Percentiles rank a stretch among this genome's conserved stretches.
These are phyloP conservation scores for Tetradesmus lagerheimii DNA, from an alignment of 139 green algal species.

Conservation along the genomic window DNA sequence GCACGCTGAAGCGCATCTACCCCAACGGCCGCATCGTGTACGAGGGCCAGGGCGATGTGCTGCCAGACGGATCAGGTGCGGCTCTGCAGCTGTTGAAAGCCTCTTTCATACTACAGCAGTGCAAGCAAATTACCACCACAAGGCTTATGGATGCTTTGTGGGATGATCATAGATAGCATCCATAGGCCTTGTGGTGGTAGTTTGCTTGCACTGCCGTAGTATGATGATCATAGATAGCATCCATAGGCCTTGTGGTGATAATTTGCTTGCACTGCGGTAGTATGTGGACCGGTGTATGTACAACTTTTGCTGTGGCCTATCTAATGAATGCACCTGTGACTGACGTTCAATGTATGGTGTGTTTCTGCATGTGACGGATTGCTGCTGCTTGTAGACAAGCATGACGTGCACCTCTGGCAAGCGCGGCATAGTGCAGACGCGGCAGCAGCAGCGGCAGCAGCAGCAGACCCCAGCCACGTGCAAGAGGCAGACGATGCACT, in stretches of 20 bases:
- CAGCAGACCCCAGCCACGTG: background rate
- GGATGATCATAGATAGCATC: no score
- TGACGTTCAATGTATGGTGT: background rate
- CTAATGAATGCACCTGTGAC: background rate
- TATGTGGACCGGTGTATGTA: background rate
- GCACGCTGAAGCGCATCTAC: slow-evolving; percentile 64
- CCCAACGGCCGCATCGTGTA: slow-evolving; percentile 92
- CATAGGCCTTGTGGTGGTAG: no score
- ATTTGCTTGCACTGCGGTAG: no score
- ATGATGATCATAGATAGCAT: no score
- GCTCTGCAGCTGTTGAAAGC: background rate
- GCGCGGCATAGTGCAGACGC: slow-evolving; percentile 50
- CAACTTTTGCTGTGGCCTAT: background rate
- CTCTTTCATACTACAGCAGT: no score
- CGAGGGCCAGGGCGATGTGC: slow-evolving; percentile 70
- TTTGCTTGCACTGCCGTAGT: no score
- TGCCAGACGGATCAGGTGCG: slow-evolving; percentile 69
- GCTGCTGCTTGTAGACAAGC: slow-evolving; percentile 27
- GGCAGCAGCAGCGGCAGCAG: slow-evolving; percentile 5
- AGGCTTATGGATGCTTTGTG: no score
- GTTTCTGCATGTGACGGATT: background rate
- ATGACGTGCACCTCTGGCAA: slow-evolving; percentile 67
- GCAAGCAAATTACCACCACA: no score
- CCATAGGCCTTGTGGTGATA: no score
- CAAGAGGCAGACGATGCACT: slow-evolving; percentile 58